Evolutionary conservation across 352 stramenopile species (phyloP), one percentile per base, ranked within the genome.

Genomic region (Pythium phragmitis): DNA sequence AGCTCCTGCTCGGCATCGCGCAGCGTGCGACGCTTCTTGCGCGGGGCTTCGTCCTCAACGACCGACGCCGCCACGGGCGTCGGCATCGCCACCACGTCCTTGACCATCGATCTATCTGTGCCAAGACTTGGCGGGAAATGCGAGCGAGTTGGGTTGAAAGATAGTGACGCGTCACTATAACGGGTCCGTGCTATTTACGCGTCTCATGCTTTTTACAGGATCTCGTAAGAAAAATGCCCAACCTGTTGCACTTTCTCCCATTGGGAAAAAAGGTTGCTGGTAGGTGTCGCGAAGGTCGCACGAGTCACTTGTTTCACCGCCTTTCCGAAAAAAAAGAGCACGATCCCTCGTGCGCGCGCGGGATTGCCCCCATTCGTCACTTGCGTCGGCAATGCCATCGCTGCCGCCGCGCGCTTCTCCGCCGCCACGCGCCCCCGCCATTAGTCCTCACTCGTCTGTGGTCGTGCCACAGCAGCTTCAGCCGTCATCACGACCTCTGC

Each of bases 21-120:
- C 19, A 91, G 72, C 28, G 82, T 91, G 52, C 82, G 80, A 41
- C 80, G 80, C 66, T 89, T 91, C 69, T 88, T 89, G 23, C 57
- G 37, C 47, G 57, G 42, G 14, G 47, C 57, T 21, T 64, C 47
- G 21, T 49, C 34, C 34, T 39, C 41, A 0, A 34, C 21, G 21
- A 39, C 16, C 9, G 3, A 28, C n/a, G 17, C 36, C 34, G 12
- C 39, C 39, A 41, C 11, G 7, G 53, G 34, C 39, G 39, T 60
- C 14, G 53, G 53, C 53, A 60, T 45, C 23, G 21, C 34, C 53
- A 60, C 53, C 11, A 60, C 37, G 39, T 60, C 53, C 53, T 60
- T 60, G 33, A 60, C 53, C 53, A 60, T 53, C 21, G 26, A 30
- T 19, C 23, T 53, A 7, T n/a, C 46, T 19, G 14, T 19, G 14